Conservation (phyloP, 805 yeast species). For the Teunomyces atbi region DNA sequence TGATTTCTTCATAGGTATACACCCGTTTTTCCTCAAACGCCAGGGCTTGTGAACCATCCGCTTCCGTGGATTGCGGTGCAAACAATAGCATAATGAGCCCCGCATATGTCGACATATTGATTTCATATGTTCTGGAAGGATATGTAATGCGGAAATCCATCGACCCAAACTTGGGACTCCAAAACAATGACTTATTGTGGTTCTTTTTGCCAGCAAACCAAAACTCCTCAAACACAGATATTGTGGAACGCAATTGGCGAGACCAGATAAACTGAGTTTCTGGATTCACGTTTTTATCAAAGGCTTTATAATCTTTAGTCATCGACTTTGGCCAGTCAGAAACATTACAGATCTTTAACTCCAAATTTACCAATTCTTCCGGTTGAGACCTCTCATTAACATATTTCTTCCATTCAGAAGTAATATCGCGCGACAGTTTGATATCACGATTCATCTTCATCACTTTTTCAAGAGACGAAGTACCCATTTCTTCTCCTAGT, state of each 20-base stretch:
- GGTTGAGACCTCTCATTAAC: constrained; percentile 8
- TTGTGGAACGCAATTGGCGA: constrained; percentile 33
- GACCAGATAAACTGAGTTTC: constrained; percentile 38
- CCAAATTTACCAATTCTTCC: constrained; percentile 29
- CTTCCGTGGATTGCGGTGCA: constrained; percentile 38
- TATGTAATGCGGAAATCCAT: constrained; percentile 75
- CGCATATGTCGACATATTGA: constrained; percentile 77
- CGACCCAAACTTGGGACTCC: constrained; percentile 85
- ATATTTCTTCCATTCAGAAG: constrained; percentile 37
- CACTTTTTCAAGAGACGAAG: constrained; percentile 72
- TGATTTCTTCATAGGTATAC: constrained; percentile 62
- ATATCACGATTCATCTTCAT: constrained; percentile 89
- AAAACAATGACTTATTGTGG: constrained; percentile 45
- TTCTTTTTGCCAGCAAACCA: constrained; percentile 41
- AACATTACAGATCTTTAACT: constrained; percentile 43
- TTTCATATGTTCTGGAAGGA: constrained; percentile 67
- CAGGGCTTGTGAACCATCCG: constrained; percentile 30
- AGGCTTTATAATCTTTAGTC: constrained; percentile 42
- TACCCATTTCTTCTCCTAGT: constrained; percentile 74
- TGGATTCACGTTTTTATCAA: constrained; percentile 19
- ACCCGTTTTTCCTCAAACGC: constrained; percentile 51
- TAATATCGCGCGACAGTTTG: constrained; percentile 41
- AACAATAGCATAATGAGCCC: constrained; percentile 78
- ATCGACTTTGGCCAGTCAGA: constrained; percentile 46
- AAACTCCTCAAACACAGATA: constrained; percentile 38